These are phyloP conservation scores for Viola odorata DNA, from an alignment of 345 rosid genomes.

Conservation along the genomic window DNA sequence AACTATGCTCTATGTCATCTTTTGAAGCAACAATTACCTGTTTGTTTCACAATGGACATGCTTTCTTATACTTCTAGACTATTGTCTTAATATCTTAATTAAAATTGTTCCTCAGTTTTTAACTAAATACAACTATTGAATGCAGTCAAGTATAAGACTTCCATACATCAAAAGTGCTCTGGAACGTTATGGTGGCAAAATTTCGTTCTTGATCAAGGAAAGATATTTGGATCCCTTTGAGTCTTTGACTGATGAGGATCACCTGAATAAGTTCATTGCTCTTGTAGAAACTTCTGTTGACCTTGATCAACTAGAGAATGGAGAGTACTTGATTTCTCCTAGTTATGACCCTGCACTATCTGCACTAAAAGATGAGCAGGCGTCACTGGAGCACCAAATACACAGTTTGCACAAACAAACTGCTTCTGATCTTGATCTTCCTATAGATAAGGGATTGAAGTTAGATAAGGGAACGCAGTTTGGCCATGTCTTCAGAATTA, in stretches of 20 bases:
- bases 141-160: slow-evolving; percentile 85
- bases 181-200: slow-evolving; percentile 56
- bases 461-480: slow-evolving; percentile 87
- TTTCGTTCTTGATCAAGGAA: slow-evolving; percentile 58
- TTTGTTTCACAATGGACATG: too few species aligned
- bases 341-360: slow-evolving; percentile 66
- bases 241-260: slow-evolving; percentile 57
- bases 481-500: slow-evolving; percentile 95
- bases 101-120: neutral
- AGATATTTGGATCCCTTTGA: slow-evolving; percentile 55
- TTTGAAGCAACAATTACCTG: too few species aligned
- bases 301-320: slow-evolving; percentile 89
- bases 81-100: neutral
- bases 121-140: slow-evolving; percentile 18
- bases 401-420: slow-evolving; percentile 77
- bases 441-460: slow-evolving; percentile 74
- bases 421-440: slow-evolving; percentile 79
- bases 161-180: slow-evolving; percentile 74
- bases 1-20: too few species aligned
- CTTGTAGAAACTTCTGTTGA: slow-evolving; percentile 89
- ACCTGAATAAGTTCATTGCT: slow-evolving; percentile 67
- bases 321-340: slow-evolving; percentile 94
- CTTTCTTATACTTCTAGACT: neutral
- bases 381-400: slow-evolving; percentile 68
- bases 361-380: slow-evolving; percentile 70